Percentiles rank a stretch among this genome's conserved stretches.
Conservation (phyloP, 1,139 yeast genomes). For the Nakaseomyces bracarensis region DNA sequence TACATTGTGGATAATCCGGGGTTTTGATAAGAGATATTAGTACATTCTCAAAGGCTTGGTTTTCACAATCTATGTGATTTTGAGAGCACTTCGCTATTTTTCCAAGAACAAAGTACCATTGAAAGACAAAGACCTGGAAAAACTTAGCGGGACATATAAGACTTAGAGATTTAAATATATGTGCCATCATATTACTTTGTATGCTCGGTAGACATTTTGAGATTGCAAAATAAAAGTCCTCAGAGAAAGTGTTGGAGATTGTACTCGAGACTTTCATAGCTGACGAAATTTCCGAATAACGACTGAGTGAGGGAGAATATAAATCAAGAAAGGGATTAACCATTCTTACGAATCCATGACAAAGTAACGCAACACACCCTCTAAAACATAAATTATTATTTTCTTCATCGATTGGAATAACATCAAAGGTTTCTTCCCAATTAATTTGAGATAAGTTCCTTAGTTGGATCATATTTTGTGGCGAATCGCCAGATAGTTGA, state of each 20-base stretch:
- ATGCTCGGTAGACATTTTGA: background rate
- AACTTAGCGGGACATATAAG: background rate
- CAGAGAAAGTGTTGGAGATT: background rate
- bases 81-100: background rate
- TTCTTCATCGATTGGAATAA: background rate
- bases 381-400: no score
- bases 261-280: background rate
- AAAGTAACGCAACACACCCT: background rate
- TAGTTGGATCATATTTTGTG: slow-evolving; percentile 19
- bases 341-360: background rate
- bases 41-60: background rate
- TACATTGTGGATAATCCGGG: background rate
- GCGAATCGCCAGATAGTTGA: slow-evolving; percentile 27
- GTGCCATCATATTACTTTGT: background rate
- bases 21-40: background rate
- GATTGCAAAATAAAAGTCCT: background rate
- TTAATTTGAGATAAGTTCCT: slow-evolving; percentile 8
- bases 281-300: background rate
- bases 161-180: background rate
- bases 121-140: slow-evolving; percentile 3
- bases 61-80: background rate
- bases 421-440: background rate
- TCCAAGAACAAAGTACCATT: background rate
- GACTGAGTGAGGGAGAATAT: background rate
- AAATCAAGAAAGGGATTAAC: slow-evolving; percentile 1